phyloP scores from a whole-genome alignment of 164 flowering plant species.

The Annona cherimola region DNA sequence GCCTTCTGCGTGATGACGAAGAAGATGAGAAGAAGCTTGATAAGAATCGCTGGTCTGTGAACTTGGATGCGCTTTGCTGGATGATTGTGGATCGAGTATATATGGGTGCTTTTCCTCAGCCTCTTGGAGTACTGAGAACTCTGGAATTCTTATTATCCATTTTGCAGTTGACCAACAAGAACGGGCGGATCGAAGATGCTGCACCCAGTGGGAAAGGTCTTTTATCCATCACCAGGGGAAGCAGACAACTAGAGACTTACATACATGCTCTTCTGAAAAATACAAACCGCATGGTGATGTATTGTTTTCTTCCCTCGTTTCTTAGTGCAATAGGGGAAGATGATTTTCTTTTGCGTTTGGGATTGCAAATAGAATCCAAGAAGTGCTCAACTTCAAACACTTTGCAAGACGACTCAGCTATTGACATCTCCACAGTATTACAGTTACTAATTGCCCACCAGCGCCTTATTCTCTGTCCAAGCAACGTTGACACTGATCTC shows the following conservation, averaged over 20 bases:
- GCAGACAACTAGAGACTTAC: constrained; percentile 83
- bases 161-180: constrained; percentile 93
- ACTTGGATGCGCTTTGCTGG: constrained; percentile 85
- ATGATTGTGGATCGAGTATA: constrained; percentile 95
- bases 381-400: constrained; percentile 29
- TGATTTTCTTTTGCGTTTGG: constrained; percentile 63
- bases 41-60: constrained; percentile 82
- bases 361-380: constrained; percentile 62
- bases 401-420: constrained; percentile 49
- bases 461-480: constrained; percentile 82
- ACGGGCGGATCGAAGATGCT: constrained; percentile 89
- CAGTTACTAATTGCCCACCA: constrained; percentile 88
- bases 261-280: constrained; percentile 83
- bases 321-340: constrained; percentile 74
- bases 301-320: constrained; percentile 89
- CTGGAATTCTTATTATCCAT: constrained; percentile 91
- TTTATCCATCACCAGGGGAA: constrained; percentile 82
- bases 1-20: constrained; percentile 96
- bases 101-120: constrained; percentile 96
- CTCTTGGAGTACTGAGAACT: constrained; percentile 63
- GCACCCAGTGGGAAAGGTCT: constrained; percentile 72
- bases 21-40: constrained; percentile 88
- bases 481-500: constrained; percentile 84
- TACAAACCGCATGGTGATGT: constrained; percentile 86
- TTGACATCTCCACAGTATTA: constrained; percentile 68